Evolutionary conservation across 352 stramenopile species (phyloP).

Genomic region (Pelagophyceae sp.): DNA sequence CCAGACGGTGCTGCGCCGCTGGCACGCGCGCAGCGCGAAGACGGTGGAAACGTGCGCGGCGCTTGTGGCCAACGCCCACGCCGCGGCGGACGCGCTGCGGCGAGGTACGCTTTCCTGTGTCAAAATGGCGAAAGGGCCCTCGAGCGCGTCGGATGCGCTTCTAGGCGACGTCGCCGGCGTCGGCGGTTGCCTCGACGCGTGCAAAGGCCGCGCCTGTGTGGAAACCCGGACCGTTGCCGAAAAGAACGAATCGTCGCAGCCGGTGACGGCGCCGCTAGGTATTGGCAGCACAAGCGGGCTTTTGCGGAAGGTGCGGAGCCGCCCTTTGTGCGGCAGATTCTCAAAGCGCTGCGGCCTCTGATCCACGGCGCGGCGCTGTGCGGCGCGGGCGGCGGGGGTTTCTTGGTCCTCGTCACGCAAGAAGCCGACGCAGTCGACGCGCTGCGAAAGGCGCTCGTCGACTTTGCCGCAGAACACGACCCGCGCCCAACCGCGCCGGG

Average conservation of each 20-base stretch:
- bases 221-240: too few species aligned
- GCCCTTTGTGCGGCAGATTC: not conserved
- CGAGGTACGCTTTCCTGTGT: too few species aligned
- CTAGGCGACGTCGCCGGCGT: slow-evolving; percentile 37
- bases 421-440: not conserved
- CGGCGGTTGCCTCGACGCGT: slow-evolving; percentile 33
- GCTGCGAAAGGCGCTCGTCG: not conserved
- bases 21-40: slow-evolving; percentile 36
- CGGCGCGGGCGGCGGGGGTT: slow-evolving; percentile 45
- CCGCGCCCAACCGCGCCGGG: too few species aligned
- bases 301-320: slow-evolving; percentile 12
- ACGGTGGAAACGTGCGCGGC: slow-evolving; percentile 39
- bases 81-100: slow-evolving; percentile 29
- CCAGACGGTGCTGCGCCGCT: slow-evolving; percentile 45
- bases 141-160: too few species aligned
- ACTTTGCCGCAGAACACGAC: too few species aligned
- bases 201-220: too few species aligned
- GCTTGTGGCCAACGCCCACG: slow-evolving; percentile 37
- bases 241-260: too few species aligned
- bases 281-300: slow-evolving; percentile 43
- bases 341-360: not conserved
- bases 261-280: too few species aligned
- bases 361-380: slow-evolving; percentile 38
- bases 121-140: too few species aligned
- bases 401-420: slow-evolving; percentile 13